Evolutionary conservation across 352 stramenopile species (phyloP).

Genomic region (Plasmopara viticola): DNA sequence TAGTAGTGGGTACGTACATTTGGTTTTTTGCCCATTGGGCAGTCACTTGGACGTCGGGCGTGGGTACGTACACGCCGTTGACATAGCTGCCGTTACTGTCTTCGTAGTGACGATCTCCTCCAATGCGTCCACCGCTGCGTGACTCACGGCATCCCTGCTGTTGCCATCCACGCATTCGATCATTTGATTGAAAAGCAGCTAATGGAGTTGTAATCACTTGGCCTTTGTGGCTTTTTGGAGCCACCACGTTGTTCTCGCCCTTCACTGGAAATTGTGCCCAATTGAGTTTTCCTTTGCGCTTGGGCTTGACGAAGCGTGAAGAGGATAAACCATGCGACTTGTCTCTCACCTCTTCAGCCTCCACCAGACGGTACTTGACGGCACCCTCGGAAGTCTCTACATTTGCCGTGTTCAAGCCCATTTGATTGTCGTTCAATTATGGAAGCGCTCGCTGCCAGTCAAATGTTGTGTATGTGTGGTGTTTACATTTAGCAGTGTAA

Average conservation of each 20-base stretch:
- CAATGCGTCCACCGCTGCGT: slow-evolving; percentile 24
- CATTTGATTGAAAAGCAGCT: slow-evolving; percentile 1
- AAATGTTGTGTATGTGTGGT: slow-evolving; percentile 12
- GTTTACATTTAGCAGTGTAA: no score
- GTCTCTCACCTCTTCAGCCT: slow-evolving; percentile 69
- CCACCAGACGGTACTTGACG: slow-evolving; percentile 81
- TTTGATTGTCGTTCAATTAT: slow-evolving; percentile 12
- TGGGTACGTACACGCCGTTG: slow-evolving; percentile 79
- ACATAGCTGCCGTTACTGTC: slow-evolving; percentile 60
- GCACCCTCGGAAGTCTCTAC: slow-evolving; percentile 17
- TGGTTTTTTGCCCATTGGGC: slow-evolving; percentile 77
- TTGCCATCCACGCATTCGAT: slow-evolving; percentile 11
- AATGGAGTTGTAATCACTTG: slow-evolving; percentile 2
- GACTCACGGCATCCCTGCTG: slow-evolving; percentile 24
- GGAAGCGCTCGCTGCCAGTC: slow-evolving; percentile 13
- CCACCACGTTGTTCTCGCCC: slow-evolving; percentile 20
- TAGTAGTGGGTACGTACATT: slow-evolving; percentile 46
- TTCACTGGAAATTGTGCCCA: slow-evolving; percentile 66
- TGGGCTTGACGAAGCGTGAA: slow-evolving; percentile 12
- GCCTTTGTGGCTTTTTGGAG: background rate
- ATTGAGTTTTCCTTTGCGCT: slow-evolving; percentile 71
- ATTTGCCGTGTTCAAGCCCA: slow-evolving; percentile 25
- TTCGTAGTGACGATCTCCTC: slow-evolving; percentile 33
- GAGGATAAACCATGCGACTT: slow-evolving; percentile 15
- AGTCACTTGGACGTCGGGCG: slow-evolving; percentile 56